Conservation (phyloP, 1,284 basidiomycete species). For the Pisolithus thermaeus region DNA sequence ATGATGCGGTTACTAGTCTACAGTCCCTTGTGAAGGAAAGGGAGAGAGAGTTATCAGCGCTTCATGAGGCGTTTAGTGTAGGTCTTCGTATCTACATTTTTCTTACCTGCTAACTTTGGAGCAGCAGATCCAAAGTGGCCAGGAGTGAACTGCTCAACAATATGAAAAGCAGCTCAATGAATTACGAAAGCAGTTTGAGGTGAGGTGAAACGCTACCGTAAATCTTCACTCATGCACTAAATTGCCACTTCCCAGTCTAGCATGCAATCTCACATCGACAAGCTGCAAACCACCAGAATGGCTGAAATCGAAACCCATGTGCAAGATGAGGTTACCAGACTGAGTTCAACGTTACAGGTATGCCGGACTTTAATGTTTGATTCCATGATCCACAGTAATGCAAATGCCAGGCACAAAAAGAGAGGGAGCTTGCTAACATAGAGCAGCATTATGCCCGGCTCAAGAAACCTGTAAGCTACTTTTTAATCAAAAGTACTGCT, state of each 20-base stretch:
- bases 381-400: background rate
- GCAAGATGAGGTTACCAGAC: background rate
- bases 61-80: background rate
- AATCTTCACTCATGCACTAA: background rate
- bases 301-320: background rate
- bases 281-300: background rate
- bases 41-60: background rate
- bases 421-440: conserved; percentile 2
- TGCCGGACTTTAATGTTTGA: background rate
- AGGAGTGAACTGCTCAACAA: background rate
- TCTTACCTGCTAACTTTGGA: background rate
- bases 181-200: background rate
- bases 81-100: background rate
- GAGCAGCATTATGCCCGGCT: background rate
- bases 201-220: background rate
- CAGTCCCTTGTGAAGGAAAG: background rate
- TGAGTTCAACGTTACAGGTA: background rate
- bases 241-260: background rate
- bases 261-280: background rate
- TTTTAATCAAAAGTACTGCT: too few species aligned
- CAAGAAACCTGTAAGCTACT: background rate
- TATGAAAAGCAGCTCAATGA: background rate
- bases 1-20: background rate
- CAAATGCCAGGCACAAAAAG: background rate
- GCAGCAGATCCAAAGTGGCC: background rate